Base-by-base conservation (phyloP, 2,329 filamentous ascomycete species). In the Colletotrichum orbiculare region DNA sequence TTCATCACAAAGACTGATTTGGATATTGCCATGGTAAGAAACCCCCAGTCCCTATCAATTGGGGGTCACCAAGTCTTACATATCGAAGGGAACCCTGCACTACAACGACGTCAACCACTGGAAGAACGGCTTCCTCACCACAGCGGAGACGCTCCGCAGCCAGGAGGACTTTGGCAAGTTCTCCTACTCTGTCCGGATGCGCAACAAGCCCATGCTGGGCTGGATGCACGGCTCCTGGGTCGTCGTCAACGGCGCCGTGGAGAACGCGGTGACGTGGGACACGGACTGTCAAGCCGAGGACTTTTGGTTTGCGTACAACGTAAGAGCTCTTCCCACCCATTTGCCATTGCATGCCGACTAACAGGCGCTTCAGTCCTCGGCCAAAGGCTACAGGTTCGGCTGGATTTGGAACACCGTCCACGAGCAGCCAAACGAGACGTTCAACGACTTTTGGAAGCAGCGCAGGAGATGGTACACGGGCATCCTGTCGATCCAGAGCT, bases 201-300 rank as follows among this genome's bases (percentile, higher is more conserved):
- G 43, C 12, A 56, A 56, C 12, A 56, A 56, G 43, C 42, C 54
- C 35, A 56, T 56, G 54, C 54, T 56, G 0, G 56, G 46, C 0
- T 60, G 57, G 57, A 52, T 60, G 57, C 57, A 52, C n/a, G 57
- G 57, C n/a, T 60, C 57, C 9, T 60, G 57, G 57, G 45, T 60
- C 39, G 6, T 60, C 7, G 33, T 60, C 47, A 60, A 60, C 48
- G 57, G 57, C 5, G 57, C 54, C 2, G 54, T 58, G 5, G 54
- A 58, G 13, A 58, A 58, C 25, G 13, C n/a, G 13, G 46, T 49
- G n/a, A 58, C 54, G 0, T 58, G 54, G 54, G 54, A 58, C n/a
- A 58, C 54, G 9, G 54, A 50, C 25, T 58, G 54, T n/a, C 54
- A 58, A 13, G 54, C 54, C 2, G 54, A 58, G 17, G 54, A 58